Percentiles rank a stretch among this genome's conserved stretches.
Evolutionary conservation across 257 asterid species (phyloP).

Genomic region (Solanum stenotomum): DNA sequence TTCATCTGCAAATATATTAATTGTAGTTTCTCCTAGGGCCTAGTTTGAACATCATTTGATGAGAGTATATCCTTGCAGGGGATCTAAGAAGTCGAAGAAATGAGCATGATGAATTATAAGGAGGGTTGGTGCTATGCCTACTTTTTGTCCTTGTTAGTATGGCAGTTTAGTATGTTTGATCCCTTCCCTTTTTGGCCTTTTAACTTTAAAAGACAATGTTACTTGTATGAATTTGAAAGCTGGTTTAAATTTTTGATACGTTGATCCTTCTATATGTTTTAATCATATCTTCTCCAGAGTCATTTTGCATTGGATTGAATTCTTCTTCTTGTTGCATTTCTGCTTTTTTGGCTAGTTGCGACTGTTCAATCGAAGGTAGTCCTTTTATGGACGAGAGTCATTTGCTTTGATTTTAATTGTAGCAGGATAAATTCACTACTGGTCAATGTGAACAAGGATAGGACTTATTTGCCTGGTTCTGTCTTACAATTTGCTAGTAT

Average conservation of each 20-base stretch:
- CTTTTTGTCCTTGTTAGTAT: conserved; percentile 3
- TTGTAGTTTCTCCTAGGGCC: not conserved
- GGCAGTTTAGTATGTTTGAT: not conserved
- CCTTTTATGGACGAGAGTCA: not conserved
- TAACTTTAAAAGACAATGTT: not conserved
- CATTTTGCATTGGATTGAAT: not conserved
- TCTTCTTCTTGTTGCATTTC: not conserved
- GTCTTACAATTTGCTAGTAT: not conserved
- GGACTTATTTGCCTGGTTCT: not conserved
- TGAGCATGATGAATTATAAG: not conserved
- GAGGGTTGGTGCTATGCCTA: not conserved
- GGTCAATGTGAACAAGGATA: not conserved
- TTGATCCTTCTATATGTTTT: not conserved
- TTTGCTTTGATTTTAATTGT: not conserved
- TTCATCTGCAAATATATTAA: not conserved
- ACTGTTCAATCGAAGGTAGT: not conserved
- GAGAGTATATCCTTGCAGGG: conserved; percentile 1
- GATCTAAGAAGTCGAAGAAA: conserved; percentile 7
- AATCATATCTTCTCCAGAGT: not conserved
- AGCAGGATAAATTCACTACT: not conserved
- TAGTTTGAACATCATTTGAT: not conserved
- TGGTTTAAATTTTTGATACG: not conserved
- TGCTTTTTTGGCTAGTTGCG: not conserved
- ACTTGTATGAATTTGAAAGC: not conserved
- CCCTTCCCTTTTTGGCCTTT: not conserved